phyloP scores from a whole-genome alignment of 352 stramenopile species.

The Peronospora tabacina region DNA sequence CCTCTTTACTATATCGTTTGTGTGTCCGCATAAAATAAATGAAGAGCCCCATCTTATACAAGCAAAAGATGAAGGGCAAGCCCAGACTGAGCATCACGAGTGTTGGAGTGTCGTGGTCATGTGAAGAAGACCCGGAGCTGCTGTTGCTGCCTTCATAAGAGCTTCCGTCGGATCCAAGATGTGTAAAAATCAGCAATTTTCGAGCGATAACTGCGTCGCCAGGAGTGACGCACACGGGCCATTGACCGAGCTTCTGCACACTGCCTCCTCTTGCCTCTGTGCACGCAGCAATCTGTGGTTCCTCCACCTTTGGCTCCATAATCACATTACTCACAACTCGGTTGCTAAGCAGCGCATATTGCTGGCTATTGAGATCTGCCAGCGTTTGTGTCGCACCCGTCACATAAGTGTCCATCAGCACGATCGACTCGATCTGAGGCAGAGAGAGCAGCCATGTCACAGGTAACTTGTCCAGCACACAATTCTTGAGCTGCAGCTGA shows the following conservation, averaged over 20 bases:
- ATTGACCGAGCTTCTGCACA: slow-evolving; percentile 9
- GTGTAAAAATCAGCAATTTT: slow-evolving; percentile 4
- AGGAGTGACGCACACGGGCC: slow-evolving; percentile 19
- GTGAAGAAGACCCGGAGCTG: slow-evolving; percentile 2
- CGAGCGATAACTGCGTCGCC: slow-evolving; percentile 9
- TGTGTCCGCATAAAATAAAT: slow-evolving; percentile 33
- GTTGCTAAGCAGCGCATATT: slow-evolving; percentile 15
- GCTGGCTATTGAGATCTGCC: slow-evolving; percentile 15
- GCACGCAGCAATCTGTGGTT: slow-evolving; percentile 5
- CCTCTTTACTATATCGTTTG: slow-evolving; percentile 6
- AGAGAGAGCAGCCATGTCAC: slow-evolving; percentile 13
- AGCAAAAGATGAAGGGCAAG: slow-evolving; percentile 32
- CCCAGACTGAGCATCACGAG: slow-evolving; percentile 31
- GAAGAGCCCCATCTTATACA: slow-evolving; percentile 34
- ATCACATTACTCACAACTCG: slow-evolving; percentile 2
- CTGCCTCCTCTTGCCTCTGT: slow-evolving; percentile 7
- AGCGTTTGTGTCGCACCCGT: slow-evolving; percentile 2
- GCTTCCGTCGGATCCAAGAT: slow-evolving; percentile 3
- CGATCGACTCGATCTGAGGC: slow-evolving; percentile 20
- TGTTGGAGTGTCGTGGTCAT: slow-evolving; percentile 17
- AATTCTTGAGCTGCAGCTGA: slow-evolving; percentile 22
- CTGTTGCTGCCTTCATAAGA: slow-evolving; percentile 2
- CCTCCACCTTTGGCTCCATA: background rate
- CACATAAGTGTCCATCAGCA: slow-evolving; percentile 11
- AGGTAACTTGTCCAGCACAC: slow-evolving; percentile 17